phyloP scores from a whole-genome alignment of 2,329 filamentous ascomycete genomes.

The Sclerotinia borealis region DNA sequence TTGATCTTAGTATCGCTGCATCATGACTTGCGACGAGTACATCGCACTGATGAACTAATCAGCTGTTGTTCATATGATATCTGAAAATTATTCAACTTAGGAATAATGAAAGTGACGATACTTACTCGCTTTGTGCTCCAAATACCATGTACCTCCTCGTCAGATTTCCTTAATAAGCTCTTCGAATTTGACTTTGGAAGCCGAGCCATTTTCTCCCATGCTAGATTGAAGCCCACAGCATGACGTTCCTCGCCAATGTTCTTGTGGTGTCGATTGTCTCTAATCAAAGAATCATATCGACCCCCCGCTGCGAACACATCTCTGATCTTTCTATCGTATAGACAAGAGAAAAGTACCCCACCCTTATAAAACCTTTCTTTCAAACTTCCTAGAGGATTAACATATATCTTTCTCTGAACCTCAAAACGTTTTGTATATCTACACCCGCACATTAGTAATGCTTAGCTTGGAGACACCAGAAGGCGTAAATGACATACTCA shows the following conservation, averaged over 20 bases:
- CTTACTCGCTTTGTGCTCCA: slow-evolving; percentile 60
- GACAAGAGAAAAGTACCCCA: slow-evolving; percentile 82
- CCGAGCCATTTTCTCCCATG: slow-evolving; percentile 68
- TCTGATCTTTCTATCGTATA: slow-evolving; percentile 76
- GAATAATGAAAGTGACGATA: slow-evolving; percentile 32
- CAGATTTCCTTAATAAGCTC: slow-evolving; percentile 61
- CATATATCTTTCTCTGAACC: slow-evolving; percentile 70
- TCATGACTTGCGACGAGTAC: slow-evolving; percentile 88
- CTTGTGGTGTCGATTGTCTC: slow-evolving; percentile 69
- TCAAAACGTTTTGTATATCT: slow-evolving; percentile 67
- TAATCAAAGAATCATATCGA: slow-evolving; percentile 84
- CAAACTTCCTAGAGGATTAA: slow-evolving; percentile 79
- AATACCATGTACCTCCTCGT: slow-evolving; percentile 54
- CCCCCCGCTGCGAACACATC: slow-evolving; percentile 92
- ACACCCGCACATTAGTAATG: background rate
- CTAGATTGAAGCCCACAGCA: slow-evolving; percentile 87
- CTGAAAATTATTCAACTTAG: no score
- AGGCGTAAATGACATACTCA: slow-evolving; percentile 32
- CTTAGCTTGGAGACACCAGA: background rate
- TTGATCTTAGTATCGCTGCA: slow-evolving; percentile 63
- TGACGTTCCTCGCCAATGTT: slow-evolving; percentile 61
- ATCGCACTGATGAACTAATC: slow-evolving; percentile 57
- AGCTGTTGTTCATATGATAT: background rate
- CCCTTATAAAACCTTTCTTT: slow-evolving; percentile 87
- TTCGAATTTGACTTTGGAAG: slow-evolving; percentile 44